Conservation (phyloP, 140 eudicot genomes). For the Stevia rebaudiana region DNA sequence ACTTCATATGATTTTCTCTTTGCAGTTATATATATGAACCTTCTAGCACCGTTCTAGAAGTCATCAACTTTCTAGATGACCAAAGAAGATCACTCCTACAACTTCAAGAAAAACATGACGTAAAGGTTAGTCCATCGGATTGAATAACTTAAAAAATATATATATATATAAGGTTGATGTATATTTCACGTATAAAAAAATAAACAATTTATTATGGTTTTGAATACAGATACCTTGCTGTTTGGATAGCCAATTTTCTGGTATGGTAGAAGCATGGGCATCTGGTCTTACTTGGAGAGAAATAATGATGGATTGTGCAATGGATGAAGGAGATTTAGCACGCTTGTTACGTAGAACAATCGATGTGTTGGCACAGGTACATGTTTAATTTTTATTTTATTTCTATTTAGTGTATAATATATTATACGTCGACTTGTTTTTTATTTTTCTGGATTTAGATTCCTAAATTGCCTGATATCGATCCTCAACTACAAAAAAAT, state of each 20-base stretch:
- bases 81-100: conserved; percentile 61
- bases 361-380: conserved; percentile 87
- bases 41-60: conserved; percentile 63
- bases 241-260: conserved; percentile 93
- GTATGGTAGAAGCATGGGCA: conserved; percentile 99
- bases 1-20: conserved; percentile 1
- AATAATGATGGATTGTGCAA: conserved; percentile 98
- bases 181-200: too few relatives aligned
- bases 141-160: too few relatives aligned
- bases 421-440: not conserved
- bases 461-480: conserved; percentile 89
- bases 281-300: conserved; percentile 98
- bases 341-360: conserved; percentile 90
- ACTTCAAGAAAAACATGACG: conserved; percentile 92
- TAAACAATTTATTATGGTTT: too few relatives aligned
- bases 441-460: conserved; percentile 37
- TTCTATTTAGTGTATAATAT: not conserved
- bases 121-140: conserved; percentile 46
- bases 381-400: not conserved
- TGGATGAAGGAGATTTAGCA: conserved; percentile 99
- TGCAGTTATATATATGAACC: conserved; percentile 88
- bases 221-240: conserved; percentile 77
- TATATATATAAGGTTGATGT: too few relatives aligned
- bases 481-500: conserved; percentile 70
- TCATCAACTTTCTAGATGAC: conserved; percentile 59